A percentile compares a stretch with the other conserved stretches of the same genome.
These are phyloP conservation scores for Entonaema liquescens DNA, from an alignment of 495 filamentous ascomycete genomes.

Conservation along the genomic window DNA sequence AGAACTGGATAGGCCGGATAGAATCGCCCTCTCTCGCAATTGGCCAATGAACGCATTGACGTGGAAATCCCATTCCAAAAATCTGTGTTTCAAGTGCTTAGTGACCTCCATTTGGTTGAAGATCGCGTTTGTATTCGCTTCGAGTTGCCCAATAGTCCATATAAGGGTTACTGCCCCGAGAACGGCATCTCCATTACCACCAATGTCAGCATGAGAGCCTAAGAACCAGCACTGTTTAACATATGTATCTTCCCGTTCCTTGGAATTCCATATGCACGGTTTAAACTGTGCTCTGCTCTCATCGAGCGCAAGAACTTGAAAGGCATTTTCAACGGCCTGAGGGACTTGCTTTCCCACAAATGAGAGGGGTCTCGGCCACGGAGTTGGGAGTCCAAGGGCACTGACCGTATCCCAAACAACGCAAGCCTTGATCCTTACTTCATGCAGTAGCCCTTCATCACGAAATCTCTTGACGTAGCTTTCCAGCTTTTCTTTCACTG, in stretches of 20 bases:
- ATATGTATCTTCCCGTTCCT: conserved; percentile 47
- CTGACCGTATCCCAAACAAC: conserved; percentile 54
- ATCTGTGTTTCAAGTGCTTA: neutral
- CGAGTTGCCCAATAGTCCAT: conserved; percentile 13
- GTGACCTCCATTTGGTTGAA: neutral
- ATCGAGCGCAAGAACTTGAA: conserved; percentile 76
- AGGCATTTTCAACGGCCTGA: conserved; percentile 67
- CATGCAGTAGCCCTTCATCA: neutral
- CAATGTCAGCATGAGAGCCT: conserved; percentile 66
- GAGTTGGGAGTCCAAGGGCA: conserved; percentile 47
- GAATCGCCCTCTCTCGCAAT: too few relatives aligned
- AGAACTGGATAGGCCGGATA: too few relatives aligned
- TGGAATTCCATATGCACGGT: conserved; percentile 66
- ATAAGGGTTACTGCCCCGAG: conserved; percentile 11
- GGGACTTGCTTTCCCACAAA: conserved; percentile 43
- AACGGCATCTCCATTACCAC: conserved; percentile 47
- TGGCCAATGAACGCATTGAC: too few relatives aligned
- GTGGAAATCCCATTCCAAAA: neutral
- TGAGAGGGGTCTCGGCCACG: conserved; percentile 39
- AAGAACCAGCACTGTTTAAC: conserved; percentile 71
- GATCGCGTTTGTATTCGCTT: neutral
- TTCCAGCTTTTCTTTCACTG: neutral
- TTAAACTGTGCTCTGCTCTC: conserved; percentile 71
- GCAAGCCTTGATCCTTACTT: conserved; percentile 50
- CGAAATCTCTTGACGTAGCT: neutral